Evolutionary conservation across 1,284 basidiomycete genomes (phyloP).

Genomic region (Meira nashicola): DNA sequence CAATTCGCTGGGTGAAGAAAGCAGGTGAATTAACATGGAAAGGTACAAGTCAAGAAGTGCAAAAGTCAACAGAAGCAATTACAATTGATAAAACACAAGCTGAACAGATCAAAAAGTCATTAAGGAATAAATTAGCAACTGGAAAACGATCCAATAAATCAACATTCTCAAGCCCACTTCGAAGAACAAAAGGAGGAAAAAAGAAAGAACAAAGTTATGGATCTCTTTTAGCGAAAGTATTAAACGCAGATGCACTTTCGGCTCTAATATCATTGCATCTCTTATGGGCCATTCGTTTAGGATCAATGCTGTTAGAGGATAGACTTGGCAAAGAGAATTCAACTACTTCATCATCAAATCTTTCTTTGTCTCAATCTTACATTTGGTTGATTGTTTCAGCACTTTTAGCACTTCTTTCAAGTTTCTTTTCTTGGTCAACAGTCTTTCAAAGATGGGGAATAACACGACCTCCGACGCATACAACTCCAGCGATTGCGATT

Average conservation of each 20-base stretch:
- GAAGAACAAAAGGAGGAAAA: not conserved
- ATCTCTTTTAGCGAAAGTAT: not conserved
- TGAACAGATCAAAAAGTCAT: not conserved
- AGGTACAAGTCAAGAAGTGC: not conserved
- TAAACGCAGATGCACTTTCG: constrained; percentile 26
- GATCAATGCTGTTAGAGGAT: constrained; percentile 28
- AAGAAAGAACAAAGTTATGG: too few species aligned
- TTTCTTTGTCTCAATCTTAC: not conserved
- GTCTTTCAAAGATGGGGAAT: not conserved
- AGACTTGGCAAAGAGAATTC: constrained; percentile 17
- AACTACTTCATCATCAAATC: not conserved
- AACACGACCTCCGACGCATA: not conserved
- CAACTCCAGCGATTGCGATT: too few species aligned
- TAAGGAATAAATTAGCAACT: not conserved
- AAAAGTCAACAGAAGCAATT: too few species aligned
- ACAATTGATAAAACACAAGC: not conserved
- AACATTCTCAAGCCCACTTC: not conserved
- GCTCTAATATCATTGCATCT: constrained; percentile 24
- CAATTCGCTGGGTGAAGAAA: not conserved
- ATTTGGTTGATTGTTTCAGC: not conserved
- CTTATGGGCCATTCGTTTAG: constrained; percentile 25
- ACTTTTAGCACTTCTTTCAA: too few species aligned
- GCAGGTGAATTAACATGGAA: not conserved
- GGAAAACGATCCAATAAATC: not conserved
- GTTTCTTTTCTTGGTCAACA: not conserved